Base-by-base conservation (phyloP, 306 rosid genomes). In the Fragaria iinumae region DNA sequence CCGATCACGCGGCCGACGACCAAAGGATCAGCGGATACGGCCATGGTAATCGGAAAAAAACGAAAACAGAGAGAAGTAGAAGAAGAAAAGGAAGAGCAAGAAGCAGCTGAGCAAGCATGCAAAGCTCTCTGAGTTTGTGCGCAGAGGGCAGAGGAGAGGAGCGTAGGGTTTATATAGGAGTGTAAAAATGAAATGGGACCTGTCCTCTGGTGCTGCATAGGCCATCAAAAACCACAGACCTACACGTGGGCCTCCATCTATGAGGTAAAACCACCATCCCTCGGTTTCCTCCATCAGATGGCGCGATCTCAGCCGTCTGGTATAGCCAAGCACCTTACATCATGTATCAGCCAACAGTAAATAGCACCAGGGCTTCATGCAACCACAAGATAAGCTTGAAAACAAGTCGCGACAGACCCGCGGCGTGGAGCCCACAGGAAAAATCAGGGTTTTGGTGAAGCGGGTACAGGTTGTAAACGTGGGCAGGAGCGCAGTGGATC, bases 1-100 rank as follows among this genome's bases (percentile, higher is more conserved):
- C 97, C 98, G 18, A 94, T 92, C 69, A 94, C 96, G 0, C 96
- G 83, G 2, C 97, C 97, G 21, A 94, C 92, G 0, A 94, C 91
- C 7, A 94, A 84, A 4, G 98, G 98, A 80, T 94, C 98, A 12
- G 85, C 94, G 0, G 94, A 91, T 14, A 84, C 75, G 10, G 95
- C 89, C 98, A 94, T 90, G 38, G 23, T 56, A 1, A 53, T n/a
- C 62, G 52, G 38, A 55, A 4, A 11, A 11, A 76, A 45, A 17
- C 27, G 27, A 59, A 67, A 63, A 49, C 67, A 73, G 69, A 80
- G 23, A 3, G 13, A 43, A 11, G 9, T 1, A 39, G 34, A 44
- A 5, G 9, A 53, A 74, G 23, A 11, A 41, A 16, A 2, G 27
- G 66, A 14, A 11, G n/a, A 18, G 25, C 11, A 41, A 45, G 47